A percentile compares a stretch with the other conserved stretches of the same genome.
Evolutionary conservation across 2,329 filamentous ascomycete genomes (phyloP).

Genomic region (Alternaria triticimaculans): DNA sequence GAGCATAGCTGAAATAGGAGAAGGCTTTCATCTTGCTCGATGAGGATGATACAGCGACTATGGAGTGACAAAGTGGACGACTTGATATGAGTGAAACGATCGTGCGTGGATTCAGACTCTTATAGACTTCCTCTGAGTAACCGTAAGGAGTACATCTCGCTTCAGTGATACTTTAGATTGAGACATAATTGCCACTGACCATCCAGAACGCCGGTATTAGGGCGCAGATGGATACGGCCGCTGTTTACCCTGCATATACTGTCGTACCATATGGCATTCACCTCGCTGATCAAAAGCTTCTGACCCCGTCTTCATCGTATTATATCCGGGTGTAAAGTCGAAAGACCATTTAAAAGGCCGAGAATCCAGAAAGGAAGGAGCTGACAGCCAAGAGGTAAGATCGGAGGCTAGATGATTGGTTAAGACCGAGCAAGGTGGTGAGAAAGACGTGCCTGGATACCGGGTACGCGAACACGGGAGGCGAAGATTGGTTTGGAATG

Average conservation of each 20-base stretch:
- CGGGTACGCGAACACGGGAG: constrained; percentile 24
- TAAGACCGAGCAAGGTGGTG: background rate
- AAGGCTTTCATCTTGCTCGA: constrained; percentile 12
- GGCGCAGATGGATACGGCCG: constrained; percentile 31
- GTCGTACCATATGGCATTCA: constrained; percentile 1
- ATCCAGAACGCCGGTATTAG: background rate
- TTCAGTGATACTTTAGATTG: constrained; percentile 14
- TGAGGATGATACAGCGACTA: background rate
- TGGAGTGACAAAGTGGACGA: background rate
- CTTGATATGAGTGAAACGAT: background rate
- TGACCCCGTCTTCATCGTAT: constrained; percentile 17
- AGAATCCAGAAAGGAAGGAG: constrained; percentile 19
- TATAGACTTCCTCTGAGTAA: background rate
- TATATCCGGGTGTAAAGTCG: background rate
- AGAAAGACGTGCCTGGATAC: constrained; percentile 9
- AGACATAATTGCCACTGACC: background rate
- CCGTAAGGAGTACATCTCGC: background rate
- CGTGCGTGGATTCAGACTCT: background rate
- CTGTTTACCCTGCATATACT: background rate
- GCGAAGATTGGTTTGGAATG: constrained; percentile 9
- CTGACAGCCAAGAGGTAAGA: constrained; percentile 24
- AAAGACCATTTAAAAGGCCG: background rate
- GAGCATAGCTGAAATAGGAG: constrained; percentile 25
- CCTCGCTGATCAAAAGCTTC: background rate
- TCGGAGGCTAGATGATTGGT: constrained; percentile 25